These are phyloP conservation scores for Kodamaea sp. DNA, from an alignment of 1,139 yeast species.

Conservation along the genomic window DNA sequence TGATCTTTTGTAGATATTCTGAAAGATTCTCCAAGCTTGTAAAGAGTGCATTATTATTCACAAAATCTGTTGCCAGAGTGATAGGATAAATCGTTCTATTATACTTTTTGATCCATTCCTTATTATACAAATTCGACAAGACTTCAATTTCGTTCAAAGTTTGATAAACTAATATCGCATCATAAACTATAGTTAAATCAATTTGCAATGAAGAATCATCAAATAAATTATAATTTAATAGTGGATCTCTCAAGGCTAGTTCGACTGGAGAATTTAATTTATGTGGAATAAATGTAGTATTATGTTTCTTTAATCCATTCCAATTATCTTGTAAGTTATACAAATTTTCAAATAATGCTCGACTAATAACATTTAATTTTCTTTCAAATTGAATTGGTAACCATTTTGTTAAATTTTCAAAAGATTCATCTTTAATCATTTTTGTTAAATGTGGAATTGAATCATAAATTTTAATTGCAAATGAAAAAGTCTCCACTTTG, in stretches of 20 bases:
- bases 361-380: conserved; percentile 60
- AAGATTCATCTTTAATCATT: conserved; percentile 75
- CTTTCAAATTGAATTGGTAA: conserved; percentile 61
- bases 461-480: conserved; percentile 65
- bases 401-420: conserved; percentile 70
- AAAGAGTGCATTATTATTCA: conserved; percentile 14
- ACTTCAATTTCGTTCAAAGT: conserved; percentile 64
- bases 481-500: conserved; percentile 70
- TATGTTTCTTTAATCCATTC: conserved; percentile 38
- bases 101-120: conserved; percentile 71
- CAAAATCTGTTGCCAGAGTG: conserved; percentile 25
- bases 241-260: conserved; percentile 60
- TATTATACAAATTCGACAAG: conserved; percentile 59
- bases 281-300: conserved; percentile 47
- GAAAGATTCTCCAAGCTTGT: conserved; percentile 36
- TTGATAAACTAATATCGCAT: conserved; percentile 77
- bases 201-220: conserved; percentile 45
- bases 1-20: conserved; percentile 57
- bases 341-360: conserved; percentile 52
- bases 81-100: conserved; percentile 70
- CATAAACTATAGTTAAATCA: conserved; percentile 69
- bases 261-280: conserved; percentile 87
- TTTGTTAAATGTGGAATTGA: conserved; percentile 76
- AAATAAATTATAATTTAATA: conserved; percentile 43
- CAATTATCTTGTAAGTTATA: conserved; percentile 55